Evolutionary conservation across 331 rosid genomes (phyloP).

Genomic region (Erythrophleum ivorense): DNA sequence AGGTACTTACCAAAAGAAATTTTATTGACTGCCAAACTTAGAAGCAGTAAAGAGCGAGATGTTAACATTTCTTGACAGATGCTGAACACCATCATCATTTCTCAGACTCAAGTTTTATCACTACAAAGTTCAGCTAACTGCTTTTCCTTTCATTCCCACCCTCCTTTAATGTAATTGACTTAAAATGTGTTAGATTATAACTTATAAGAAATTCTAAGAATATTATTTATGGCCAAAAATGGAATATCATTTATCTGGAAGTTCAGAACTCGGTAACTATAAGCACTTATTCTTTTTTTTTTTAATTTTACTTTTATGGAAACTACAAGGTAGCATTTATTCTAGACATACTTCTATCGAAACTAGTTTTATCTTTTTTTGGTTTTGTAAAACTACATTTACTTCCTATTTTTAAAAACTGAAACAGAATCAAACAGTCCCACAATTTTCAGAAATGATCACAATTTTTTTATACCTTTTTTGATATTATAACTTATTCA

Average conservation of each 20-base stretch:
- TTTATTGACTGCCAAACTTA: neutral
- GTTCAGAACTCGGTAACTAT: neutral
- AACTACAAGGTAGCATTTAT: neutral
- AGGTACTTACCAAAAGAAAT: no score
- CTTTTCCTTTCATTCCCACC: neutral
- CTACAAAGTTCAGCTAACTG: no score
- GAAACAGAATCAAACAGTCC: neutral
- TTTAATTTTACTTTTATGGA: neutral
- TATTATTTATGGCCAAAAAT: neutral
- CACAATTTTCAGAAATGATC: neutral
- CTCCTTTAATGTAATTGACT: neutral
- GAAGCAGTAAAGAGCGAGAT: neutral
- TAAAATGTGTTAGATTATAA: neutral
- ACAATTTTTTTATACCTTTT: neutral
- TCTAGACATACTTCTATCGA: neutral
- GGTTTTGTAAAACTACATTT: neutral
- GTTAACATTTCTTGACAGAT: no score
- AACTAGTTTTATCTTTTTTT: neutral
- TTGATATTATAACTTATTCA: neutral
- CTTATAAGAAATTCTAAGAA: neutral
- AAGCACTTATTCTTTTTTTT: neutral
- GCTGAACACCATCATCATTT: no score
- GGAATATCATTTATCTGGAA: neutral
- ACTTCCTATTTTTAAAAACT: neutral
- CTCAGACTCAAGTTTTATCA: no score